Base-by-base conservation (phyloP, 805 yeast genomes). In the Sugiyamaella smithiae region DNA sequence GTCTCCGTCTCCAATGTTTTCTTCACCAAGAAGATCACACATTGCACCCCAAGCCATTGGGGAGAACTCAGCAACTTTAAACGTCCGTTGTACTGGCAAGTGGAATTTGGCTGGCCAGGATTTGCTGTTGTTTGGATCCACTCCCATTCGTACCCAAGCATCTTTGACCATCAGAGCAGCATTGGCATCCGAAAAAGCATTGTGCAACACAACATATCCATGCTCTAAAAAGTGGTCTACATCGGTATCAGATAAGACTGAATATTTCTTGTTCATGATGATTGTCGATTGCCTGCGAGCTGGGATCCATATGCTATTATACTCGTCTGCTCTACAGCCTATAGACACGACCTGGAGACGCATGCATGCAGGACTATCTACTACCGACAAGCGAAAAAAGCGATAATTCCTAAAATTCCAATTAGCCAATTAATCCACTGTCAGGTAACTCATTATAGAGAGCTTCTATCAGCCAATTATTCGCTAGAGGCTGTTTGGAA, bases 161-260 rank as follows among this genome's bases (percentile, higher is more conserved):
- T 46, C 49, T 29, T 46, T 46, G 22, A 46, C 35, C 44, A 46
- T 31, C 49, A 43, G 38, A 5, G 49, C 45, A 14, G 49, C 49
- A 7, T 46, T 29, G 19, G 40, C 49, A 22, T 23, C 17, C 7
- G 45, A 20, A 22, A 46, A 46, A 7, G 49, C 49, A 17, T 46
- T 8, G 5, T 28, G 43, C 24, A 46, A 17, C 6, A 31, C 31
- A 6, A 46, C 45, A 46, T 46, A 46, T 22, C 49, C 49, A 8
- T 29, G 29, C 16, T 46, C 49, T 16, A 46, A 24, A 24, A 46
- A 46, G 37, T 42, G 35, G 4, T 46, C 29, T 14, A 29, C 43
- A 20, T 46, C 37, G 16, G 37, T 26, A 20, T 46, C 28, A 24
- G 41, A 32, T 2, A 44, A 28, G 11, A 9, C 4, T 8, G 32